Base-by-base conservation (phyloP, 176 grass and related monocot species). In the Dactylis glomerata region DNA sequence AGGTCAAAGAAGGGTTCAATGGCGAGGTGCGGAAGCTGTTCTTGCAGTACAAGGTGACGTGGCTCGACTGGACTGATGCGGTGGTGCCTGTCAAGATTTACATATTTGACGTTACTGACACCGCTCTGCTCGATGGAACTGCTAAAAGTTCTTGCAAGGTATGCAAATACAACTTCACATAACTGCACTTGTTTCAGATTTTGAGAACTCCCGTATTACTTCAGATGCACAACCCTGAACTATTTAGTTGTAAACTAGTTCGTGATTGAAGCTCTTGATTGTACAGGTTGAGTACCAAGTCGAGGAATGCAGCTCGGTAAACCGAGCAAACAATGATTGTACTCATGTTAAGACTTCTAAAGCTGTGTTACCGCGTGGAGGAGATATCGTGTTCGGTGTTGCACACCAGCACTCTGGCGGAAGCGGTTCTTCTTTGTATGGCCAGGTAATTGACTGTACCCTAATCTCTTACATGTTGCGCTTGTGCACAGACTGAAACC, bases 371-470 rank as follows among this genome's bases (percentile, higher is more conserved):
- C 93, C 93, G 0, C 84, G 23, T 70, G 96, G 93, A 13, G 96
- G 96, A 62, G 85, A 93, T 65, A 64, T 98, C 23, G 85, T 98
- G 73, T 98, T 79, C 17, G 93, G 93, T 67, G 91, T 90, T 1
- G 89, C 93, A 2, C 96, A 98, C 75, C 93, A 95, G 83, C 96
- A 98, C 73, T 82, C 93, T 8, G 96, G 85, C 37, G 96, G 93
- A 68, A n/a, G 56, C 46, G 89, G 81, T 40, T 73, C 91, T 58
- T 66, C 89, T 40, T 59, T 98, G 19, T 86, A 90, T 38, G 89
- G 96, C 23, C 82, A 92, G 87, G 95, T 97, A 56, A 66, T 40
- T 6, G 54, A 76, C 31, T 31, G 7, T 20, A 73, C 13, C 5
- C 13, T 73, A 47, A 49, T 73, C 7, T 26, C n/a, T 33, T 36